Base-by-base conservation (phyloP, 2,329 filamentous ascomycete genomes). In the Karstenula rhodostoma region DNA sequence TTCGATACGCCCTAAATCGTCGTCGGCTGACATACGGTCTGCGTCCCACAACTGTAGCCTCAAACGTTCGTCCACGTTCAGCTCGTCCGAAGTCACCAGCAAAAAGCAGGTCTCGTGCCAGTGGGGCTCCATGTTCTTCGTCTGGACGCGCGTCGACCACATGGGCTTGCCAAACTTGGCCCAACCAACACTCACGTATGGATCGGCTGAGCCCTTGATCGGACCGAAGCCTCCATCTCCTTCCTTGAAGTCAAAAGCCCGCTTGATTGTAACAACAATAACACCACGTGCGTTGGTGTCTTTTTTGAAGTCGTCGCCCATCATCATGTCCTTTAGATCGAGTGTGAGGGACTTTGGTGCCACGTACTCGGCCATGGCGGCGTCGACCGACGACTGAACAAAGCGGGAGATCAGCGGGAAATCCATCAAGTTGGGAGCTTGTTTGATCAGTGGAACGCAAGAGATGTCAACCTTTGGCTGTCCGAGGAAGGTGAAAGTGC, bases 301-400 rank as follows among this genome's bases (percentile, higher is more conserved):
- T 72, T 92, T 92, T 76, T 92, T 93, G 80, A 90, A 92, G 68
- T 93, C 90, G 59, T 92, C 90, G 4, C 90, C 90, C 8, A 90
- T 84, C 13, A 93, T 83, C 88, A 92, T 92, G 61, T 91, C 89
- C 73, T 92, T 91, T 35, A 93, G 79, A 71, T 93, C 88, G 6
- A 93, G 80, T 0, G 90, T 92, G 55, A 92, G 77, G 57, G 88
- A 91, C 78, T 91, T 92, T 0, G 90, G 90, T 0, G 90, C 90
- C 0, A 93, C 90, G 64, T 92, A 93, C 71, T 92, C 87, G 0
- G 89, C 88, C 71, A 92, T 83, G 0, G 90, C 90, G 1, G 90
- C 89, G 66, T 92, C 89, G 53, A 93, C 87, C 1, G 89, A 86
- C 0, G 87, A 89, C 67, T 93, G 90, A 2, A 93, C 90, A 66